Conservation (phyloP, 768 basidiomycete species). For the Lactifluus piperatus region DNA sequence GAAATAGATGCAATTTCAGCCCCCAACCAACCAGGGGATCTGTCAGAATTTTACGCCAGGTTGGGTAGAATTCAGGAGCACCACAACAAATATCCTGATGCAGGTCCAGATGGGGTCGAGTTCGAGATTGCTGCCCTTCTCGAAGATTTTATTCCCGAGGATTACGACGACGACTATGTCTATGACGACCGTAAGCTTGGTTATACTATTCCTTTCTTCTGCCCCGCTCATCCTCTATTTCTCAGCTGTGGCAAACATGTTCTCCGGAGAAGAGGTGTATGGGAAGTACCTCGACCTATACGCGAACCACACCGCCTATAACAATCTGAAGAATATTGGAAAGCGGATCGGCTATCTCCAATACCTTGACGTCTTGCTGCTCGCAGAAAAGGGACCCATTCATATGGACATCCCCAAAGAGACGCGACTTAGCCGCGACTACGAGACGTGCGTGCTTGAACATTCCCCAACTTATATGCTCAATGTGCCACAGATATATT, state of each 20-base stretch:
- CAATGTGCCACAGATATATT: slow-evolving; percentile 57
- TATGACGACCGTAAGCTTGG: slow-evolving; percentile 83
- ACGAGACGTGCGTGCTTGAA: slow-evolving; percentile 51
- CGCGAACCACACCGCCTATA: slow-evolving; percentile 77
- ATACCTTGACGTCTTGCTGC: slow-evolving; percentile 82
- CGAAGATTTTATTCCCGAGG: slow-evolving; percentile 66
- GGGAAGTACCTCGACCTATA: slow-evolving; percentile 95
- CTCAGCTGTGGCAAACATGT: slow-evolving; percentile 70
- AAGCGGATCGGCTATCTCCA: slow-evolving; percentile 86
- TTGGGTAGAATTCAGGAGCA: slow-evolving; percentile 95
- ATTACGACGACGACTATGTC: slow-evolving; percentile 60
- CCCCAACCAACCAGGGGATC: slow-evolving; percentile 48
- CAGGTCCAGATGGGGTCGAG: slow-evolving; percentile 72
- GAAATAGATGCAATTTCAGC: slow-evolving; percentile 59
- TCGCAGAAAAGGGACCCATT: slow-evolving; percentile 47
- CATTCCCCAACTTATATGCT: slow-evolving; percentile 2
- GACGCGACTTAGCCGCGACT: slow-evolving; percentile 62
- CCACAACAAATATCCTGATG: slow-evolving; percentile 92
- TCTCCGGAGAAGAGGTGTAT: slow-evolving; percentile 94
- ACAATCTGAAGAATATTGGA: slow-evolving; percentile 79
- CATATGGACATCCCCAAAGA: slow-evolving; percentile 66
- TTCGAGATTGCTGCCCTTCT: slow-evolving; percentile 74
- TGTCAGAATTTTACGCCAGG: slow-evolving; percentile 93
- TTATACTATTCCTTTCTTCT: slow-evolving; percentile 28
- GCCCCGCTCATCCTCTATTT: slow-evolving; percentile 9